Base-by-base conservation (phyloP, 768 basidiomycete genomes). In the Hirschioporus abietinus region DNA sequence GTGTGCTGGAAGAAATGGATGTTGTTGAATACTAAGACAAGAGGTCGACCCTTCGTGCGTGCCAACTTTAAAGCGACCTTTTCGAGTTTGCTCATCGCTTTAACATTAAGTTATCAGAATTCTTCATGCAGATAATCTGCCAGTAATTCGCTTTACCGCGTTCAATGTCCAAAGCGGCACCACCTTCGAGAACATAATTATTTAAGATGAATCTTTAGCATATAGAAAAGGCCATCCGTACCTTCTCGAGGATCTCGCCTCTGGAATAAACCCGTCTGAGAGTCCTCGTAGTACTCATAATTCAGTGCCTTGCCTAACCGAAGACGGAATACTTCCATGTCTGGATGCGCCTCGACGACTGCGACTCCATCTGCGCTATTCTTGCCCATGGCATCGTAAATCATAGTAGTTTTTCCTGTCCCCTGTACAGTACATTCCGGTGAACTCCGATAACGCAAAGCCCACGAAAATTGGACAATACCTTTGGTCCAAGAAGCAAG, bases 281-380 rank as follows among this genome's bases (percentile, higher is more conserved):
- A 89, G 73, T 92, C 91, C 77, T 92, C 91, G 68, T 90, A 88
- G 78, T 83, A 95, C 74, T 96, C 94, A 72, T 88, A 94, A 71
- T 94, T 92, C 58, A 95, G 77, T 12, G 91, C 88, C 75, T 93
- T 93, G 61, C 94, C 94, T 26, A 96, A 82, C 58, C 93, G 86
- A 57, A 95, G 81, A 66, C 90, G 83, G 78, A 96, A 93, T 35
- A 95, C 91, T 74, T 94, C 91, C 20, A 95, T 80, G 76, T 94
- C 91, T 23, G 91, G 91, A 75, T 94, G 92, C 17, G 90, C 93
- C 73, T 92, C 91, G 72, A 88, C 89, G 79, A 93, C 83, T 9
- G 89, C 85, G 27, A 91, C 85, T 52, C 91, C 85, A 52, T 87
- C 85, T 4, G 92, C 93, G 64, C 87, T 79, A 69, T 87, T 88